These are phyloP conservation scores for Boletus insuetus DNA, from an alignment of 768 basidiomycete genomes.

Conservation along the genomic window DNA sequence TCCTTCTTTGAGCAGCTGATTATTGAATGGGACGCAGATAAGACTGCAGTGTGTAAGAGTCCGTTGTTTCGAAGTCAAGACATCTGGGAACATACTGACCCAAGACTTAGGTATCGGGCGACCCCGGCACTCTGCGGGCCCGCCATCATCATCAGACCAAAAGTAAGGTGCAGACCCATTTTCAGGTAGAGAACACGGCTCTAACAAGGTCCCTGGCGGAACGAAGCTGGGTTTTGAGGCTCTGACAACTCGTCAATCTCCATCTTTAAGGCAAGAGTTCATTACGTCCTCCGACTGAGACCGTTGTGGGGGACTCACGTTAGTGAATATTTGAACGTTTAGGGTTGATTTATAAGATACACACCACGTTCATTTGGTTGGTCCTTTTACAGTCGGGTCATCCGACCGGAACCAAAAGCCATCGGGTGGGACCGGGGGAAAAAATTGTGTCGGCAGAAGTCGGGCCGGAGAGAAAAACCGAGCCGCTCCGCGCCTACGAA, in stretches of 20 bases:
- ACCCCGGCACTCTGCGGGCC: neutral
- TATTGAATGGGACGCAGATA: neutral
- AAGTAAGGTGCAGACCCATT: neutral
- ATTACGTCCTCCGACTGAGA: neutral
- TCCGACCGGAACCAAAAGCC: too few relatives aligned
- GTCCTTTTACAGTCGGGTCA: too few relatives aligned
- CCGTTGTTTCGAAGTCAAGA: neutral
- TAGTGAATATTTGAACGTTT: too few relatives aligned
- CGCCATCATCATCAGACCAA: neutral
- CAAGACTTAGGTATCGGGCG: neutral
- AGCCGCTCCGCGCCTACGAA: too few relatives aligned
- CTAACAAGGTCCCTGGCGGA: neutral
- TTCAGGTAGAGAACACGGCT: neutral
- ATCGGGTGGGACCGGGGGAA: too few relatives aligned
- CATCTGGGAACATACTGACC: neutral
- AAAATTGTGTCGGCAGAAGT: too few relatives aligned
- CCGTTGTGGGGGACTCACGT: neutral
- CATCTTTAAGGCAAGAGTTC: neutral
- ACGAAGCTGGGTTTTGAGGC: neutral
- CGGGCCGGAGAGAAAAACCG: too few relatives aligned
- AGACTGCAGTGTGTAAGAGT: neutral
- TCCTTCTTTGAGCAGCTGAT: neutral
- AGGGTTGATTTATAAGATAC: too few relatives aligned
- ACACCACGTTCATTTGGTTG: neutral
- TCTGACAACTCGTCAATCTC: neutral